Percentiles rank a stretch among this genome's conserved stretches.
Conservation (phyloP, 73 alveolate species). For the Paramecium primaurelia region DNA sequence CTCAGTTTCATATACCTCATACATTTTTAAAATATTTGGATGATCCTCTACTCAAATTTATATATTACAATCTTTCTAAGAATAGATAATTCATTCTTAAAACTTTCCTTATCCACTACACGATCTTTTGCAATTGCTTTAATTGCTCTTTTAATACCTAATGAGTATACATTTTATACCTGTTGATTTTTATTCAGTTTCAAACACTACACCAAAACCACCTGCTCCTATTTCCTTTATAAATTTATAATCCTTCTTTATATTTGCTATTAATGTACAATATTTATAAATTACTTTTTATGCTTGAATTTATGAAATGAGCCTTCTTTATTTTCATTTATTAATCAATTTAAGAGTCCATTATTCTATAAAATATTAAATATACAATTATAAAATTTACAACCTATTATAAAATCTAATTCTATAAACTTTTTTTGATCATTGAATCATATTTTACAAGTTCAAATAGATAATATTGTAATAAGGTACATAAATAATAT, state of each 20-base stretch:
- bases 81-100: constrained; percentile 74
- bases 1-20: constrained; percentile 70
- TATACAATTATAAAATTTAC: neutral
- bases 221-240: constrained; percentile 75
- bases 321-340: neutral
- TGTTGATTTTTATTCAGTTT: constrained; percentile 68
- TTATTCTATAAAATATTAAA: neutral
- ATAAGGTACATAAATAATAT: no score
- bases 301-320: constrained; percentile 39
- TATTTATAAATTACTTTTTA: neutral
- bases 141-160: constrained; percentile 65
- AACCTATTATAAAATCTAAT: no score
- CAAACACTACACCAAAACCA: constrained; percentile 74
- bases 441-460: no score
- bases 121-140: constrained; percentile 73
- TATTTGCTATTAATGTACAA: constrained; percentile 38
- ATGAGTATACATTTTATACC: neutral
- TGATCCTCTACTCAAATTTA: constrained; percentile 66
- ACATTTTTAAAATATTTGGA: constrained; percentile 77
- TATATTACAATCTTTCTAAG: constrained; percentile 61
- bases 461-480: no score
- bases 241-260: constrained; percentile 70
- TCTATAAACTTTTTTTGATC: no score
- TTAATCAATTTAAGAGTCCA: neutral
- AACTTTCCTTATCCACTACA: constrained; percentile 67